A percentile compares a stretch with the other conserved stretches of the same genome.
These are phyloP conservation scores for Microsporum audouinii DNA, from an alignment of 2,329 filamentous ascomycete genomes.

Conservation along the genomic window DNA sequence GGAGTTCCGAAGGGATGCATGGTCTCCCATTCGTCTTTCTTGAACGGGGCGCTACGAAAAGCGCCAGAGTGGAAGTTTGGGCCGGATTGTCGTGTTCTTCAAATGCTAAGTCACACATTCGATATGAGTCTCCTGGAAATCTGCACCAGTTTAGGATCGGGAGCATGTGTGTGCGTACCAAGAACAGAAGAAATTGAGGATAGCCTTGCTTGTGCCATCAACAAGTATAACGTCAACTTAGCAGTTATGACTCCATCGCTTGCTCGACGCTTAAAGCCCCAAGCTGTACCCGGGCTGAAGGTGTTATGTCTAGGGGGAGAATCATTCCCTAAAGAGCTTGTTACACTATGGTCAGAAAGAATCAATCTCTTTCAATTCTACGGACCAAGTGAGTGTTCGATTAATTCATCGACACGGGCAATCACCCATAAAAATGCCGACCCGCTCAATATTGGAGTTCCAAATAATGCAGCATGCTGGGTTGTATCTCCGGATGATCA, in stretches of 20 bases:
- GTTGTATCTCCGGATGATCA: conserved; percentile 17
- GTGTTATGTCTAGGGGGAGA: conserved; percentile 31
- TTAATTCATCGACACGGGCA: conserved; percentile 11
- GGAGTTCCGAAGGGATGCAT: conserved; percentile 45
- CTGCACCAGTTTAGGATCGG: conserved; percentile 25
- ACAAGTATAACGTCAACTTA: conserved; percentile 36
- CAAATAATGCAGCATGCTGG: conserved; percentile 13
- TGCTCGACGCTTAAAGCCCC: conserved; percentile 21
- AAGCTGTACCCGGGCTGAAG: conserved; percentile 23
- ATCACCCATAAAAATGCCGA: conserved; percentile 6
- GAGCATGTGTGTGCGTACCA: conserved; percentile 38
- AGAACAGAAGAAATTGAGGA: conserved; percentile 34
- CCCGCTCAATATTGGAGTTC: conserved; percentile 7
- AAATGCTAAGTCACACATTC: conserved; percentile 37
- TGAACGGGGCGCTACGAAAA: conserved; percentile 39
- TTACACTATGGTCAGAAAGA: conserved; percentile 21
- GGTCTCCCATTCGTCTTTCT: conserved; percentile 45
- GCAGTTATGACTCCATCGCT: conserved; percentile 40
- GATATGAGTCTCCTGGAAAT: conserved; percentile 32
- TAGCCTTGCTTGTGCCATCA: conserved; percentile 23
- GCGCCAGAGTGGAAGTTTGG: conserved; percentile 39
- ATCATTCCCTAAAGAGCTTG: conserved; percentile 22
- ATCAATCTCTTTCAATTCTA: conserved; percentile 15
- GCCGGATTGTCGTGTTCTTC: conserved; percentile 25
- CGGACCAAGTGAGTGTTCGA: conserved; percentile 17